Percentiles rank a stretch among this genome's conserved stretches.
phyloP scores from a whole-genome alignment of 352 stramenopile species.

The Peronosclerospora sorghi region DNA sequence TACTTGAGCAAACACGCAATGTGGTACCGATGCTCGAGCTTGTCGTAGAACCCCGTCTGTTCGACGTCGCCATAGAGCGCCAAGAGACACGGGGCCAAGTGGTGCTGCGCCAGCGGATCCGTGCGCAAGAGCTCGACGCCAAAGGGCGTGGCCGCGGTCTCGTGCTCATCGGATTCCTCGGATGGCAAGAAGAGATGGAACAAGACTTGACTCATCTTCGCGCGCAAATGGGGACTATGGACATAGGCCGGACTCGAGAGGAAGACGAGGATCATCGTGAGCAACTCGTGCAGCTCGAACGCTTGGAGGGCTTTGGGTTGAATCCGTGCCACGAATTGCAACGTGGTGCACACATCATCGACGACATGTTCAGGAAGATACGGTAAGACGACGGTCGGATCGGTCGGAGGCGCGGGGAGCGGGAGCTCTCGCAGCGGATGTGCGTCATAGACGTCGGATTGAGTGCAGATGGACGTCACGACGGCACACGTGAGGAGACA shows the following conservation, averaged over 20 bases:
- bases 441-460: slow-evolving; percentile 8
- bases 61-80: slow-evolving; percentile 98
- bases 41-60: slow-evolving; percentile 97
- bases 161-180: slow-evolving; percentile 64
- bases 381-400: slow-evolving; percentile 35
- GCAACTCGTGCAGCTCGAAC: slow-evolving; percentile 82
- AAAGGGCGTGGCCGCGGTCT: slow-evolving; percentile 40
- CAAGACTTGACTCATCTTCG: slow-evolving; percentile 93
- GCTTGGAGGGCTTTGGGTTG: slow-evolving; percentile 73
- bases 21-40: slow-evolving; percentile 93
- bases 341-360: slow-evolving; percentile 87
- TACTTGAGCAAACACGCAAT: slow-evolving; percentile 96
- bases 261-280: slow-evolving; percentile 87
- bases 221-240: slow-evolving; percentile 88
- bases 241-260: slow-evolving; percentile 83
- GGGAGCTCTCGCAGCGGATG: slow-evolving; percentile 20
- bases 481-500: slow-evolving; percentile 51
- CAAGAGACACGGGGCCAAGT: slow-evolving; percentile 92
- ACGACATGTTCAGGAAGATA: slow-evolving; percentile 93
- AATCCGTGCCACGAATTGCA: slow-evolving; percentile 87
- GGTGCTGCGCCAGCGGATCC: slow-evolving; percentile 55
- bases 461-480: slow-evolving; percentile 45
- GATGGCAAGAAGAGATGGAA: slow-evolving; percentile 93
- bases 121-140: slow-evolving; percentile 55
- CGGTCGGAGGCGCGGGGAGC: slow-evolving; percentile 23